Percentiles rank a stretch among this genome's conserved stretches.
These are phyloP conservation scores for Skeletonema menzelii DNA, from an alignment of 108 stramenopile species.

Conservation along the genomic window DNA sequence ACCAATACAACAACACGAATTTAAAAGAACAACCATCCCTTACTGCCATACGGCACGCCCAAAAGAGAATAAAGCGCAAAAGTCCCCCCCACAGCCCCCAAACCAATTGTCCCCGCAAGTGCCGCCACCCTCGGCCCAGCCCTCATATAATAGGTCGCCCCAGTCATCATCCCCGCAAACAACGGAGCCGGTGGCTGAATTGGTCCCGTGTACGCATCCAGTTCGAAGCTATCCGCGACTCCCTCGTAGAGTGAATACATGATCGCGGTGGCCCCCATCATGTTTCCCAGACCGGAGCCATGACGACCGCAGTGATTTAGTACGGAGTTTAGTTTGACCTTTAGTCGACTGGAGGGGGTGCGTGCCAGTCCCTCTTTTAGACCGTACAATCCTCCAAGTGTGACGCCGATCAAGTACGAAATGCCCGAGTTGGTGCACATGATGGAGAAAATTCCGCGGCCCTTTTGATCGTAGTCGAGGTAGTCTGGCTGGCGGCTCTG, in stretches of 20 bases:
- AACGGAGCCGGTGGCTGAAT: constrained; percentile 64
- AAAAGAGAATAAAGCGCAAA: constrained; percentile 68
- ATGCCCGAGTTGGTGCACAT: constrained; percentile 88
- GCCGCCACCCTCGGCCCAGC: constrained; percentile 83
- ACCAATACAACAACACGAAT: no score
- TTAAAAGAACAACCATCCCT: constrained; percentile 76
- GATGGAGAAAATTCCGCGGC: constrained; percentile 74
- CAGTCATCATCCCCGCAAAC: constrained; percentile 74
- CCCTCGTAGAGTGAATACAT: constrained; percentile 85
- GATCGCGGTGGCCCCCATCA: constrained; percentile 76
- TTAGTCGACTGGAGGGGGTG: constrained; percentile 72
- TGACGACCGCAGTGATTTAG: constrained; percentile 85
- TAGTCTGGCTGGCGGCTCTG: constrained; percentile 67
- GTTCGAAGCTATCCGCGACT: constrained; percentile 40
- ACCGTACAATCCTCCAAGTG: constrained; percentile 78
- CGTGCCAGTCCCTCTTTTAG: constrained; percentile 69
- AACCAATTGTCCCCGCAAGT: constrained; percentile 75
- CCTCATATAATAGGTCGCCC: constrained; percentile 76
- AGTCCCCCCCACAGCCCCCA: constrained; percentile 78
- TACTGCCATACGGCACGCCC: constrained; percentile 73
- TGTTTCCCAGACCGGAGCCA: constrained; percentile 77
- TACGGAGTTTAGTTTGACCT: constrained; percentile 82
- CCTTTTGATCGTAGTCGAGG: constrained; percentile 84
- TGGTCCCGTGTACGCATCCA: constrained; percentile 73
- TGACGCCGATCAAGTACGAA: constrained; percentile 76